Base-by-base conservation (phyloP, 805 yeast species). In the Yueomyces sp. region DNA sequence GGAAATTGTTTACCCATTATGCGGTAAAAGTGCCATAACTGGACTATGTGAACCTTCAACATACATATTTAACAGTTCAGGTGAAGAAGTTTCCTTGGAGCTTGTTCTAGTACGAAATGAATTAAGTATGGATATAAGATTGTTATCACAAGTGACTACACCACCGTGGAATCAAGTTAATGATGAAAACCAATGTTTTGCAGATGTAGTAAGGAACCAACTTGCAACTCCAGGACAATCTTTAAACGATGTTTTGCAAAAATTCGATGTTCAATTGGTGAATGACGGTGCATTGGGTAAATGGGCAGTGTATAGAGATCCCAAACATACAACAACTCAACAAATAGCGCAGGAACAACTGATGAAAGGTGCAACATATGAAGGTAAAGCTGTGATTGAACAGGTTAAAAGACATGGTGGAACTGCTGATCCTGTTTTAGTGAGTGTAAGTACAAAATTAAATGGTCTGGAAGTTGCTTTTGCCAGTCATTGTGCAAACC, bases 371-470 rank as follows among this genome's bases (percentile, higher is more conserved):
- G 62, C 79, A 12, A 80, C 87, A 0, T 81, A 72, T 56, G 64
- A 73, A 45, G 64, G 67, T 38, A 67, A 64, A 49, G 85, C 80
- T 39, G 87, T 80, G 28, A 75, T 76, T 53, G 77, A 80, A 28
- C 62, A 65, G 47, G 79, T 74, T 46, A 77, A 75, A 45, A 62
- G 78, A 27, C 77, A 76, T 46, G 77, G 79, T 3, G 69, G 76
- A 29, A 72, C 81, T 3, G 78, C 82, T 28, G 90, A 82, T 52
- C 88, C 88, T 2, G 68, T 75, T 6, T 57, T 82, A 43, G 65
- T 81, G 36, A 74, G 81, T 41, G 71, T 79, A 2, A 70, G 76
- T 48, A 72, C 82, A 4, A 81, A 81, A 52, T 63, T 82, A 47
- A 81, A 72, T 44, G 73, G 79, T 39, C 60, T 81, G 37, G 85